phyloP scores from a whole-genome alignment of 495 filamentous ascomycete genomes.

The Copromyces sp. region DNA sequence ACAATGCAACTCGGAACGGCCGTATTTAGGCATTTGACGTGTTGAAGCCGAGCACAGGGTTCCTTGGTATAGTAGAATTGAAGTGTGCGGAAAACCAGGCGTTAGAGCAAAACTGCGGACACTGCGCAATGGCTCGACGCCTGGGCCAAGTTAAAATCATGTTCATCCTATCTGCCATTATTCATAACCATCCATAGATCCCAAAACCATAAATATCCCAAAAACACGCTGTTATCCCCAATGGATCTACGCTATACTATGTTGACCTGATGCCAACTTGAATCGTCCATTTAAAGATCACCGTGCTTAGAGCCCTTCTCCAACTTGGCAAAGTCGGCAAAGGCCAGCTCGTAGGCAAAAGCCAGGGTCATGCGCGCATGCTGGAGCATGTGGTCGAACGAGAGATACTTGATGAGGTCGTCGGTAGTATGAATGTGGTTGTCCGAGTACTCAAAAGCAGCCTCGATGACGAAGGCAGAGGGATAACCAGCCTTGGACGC shows the following conservation, averaged over 20 bases:
- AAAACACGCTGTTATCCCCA: not conserved
- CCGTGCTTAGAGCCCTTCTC: conserved; percentile 12
- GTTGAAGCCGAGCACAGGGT: not conserved
- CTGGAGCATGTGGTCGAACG: conserved; percentile 96
- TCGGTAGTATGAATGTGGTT: conserved; percentile 86
- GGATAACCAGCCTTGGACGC: conserved; percentile 94
- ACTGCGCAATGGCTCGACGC: not conserved
- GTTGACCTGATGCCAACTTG: not conserved
- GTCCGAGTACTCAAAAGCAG: conserved; percentile 72
- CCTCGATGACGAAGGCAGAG: conserved; percentile 92
- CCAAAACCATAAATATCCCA: not conserved
- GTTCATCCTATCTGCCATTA: not conserved
- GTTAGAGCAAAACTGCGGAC: not conserved
- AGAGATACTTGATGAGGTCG: conserved; percentile 78
- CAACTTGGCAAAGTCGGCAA: conserved; percentile 44
- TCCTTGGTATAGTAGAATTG: not conserved
- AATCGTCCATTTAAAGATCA: conserved; percentile 19
- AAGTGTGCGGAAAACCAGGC: not conserved
- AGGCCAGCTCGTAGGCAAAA: conserved; percentile 80
- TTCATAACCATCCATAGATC: conserved; percentile 1
- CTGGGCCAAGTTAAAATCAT: not conserved
- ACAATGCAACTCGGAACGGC: not conserved
- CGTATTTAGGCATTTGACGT: not conserved
- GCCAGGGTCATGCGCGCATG: conserved; percentile 87
- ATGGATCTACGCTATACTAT: conserved; percentile 4